Evolutionary conservation across 305 asterid species (phyloP).

Genomic region (Andrographis paniculata): DNA sequence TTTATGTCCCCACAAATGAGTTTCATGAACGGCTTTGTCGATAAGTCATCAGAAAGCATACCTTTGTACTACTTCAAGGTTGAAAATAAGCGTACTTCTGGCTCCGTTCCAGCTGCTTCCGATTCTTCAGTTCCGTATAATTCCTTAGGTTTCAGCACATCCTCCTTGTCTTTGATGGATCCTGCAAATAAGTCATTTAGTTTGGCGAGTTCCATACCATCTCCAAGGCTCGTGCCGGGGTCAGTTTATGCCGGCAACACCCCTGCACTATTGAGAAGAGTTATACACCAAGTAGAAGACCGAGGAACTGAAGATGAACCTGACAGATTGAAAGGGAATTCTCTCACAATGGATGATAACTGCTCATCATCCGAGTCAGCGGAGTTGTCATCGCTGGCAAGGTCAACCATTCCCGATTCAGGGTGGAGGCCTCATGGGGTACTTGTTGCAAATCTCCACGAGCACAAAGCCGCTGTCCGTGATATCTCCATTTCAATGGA

Average conservation of each 20-base stretch:
- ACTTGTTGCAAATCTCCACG: conserved; percentile 97
- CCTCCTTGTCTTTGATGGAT: conserved; percentile 93
- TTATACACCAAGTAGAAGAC: conserved; percentile 94
- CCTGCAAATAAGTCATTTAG: conserved; percentile 76
- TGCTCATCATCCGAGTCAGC: conserved; percentile 46
- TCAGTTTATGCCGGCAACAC: conserved; percentile 71
- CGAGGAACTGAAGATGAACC: conserved; percentile 69
- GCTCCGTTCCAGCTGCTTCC: conserved; percentile 42
- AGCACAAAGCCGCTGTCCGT: conserved; percentile 88
- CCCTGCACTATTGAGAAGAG: conserved; percentile 75
- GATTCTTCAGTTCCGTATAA: conserved; percentile 55
- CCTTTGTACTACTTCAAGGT: conserved; percentile 88
- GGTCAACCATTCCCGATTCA: conserved; percentile 84
- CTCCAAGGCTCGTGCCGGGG: conserved; percentile 76
- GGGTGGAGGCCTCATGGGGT: conserved; percentile 99
- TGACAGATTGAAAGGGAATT: conserved; percentile 47
- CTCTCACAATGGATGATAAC: conserved; percentile 47
- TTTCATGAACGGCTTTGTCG: conserved; percentile 82
- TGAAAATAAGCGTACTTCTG: conserved; percentile 50
- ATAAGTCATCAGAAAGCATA: conserved; percentile 84
- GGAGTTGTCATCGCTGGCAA: conserved; percentile 51
- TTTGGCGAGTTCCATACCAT: conserved; percentile 68
- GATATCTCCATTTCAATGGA: conserved; percentile 90
- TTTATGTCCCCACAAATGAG: conserved; percentile 93
- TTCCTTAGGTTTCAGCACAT: conserved; percentile 71